Evolutionary conservation across 768 basidiomycete species (phyloP), one percentile per base, ranked within the genome.

Genomic region (Astraeus odoratus): DNA sequence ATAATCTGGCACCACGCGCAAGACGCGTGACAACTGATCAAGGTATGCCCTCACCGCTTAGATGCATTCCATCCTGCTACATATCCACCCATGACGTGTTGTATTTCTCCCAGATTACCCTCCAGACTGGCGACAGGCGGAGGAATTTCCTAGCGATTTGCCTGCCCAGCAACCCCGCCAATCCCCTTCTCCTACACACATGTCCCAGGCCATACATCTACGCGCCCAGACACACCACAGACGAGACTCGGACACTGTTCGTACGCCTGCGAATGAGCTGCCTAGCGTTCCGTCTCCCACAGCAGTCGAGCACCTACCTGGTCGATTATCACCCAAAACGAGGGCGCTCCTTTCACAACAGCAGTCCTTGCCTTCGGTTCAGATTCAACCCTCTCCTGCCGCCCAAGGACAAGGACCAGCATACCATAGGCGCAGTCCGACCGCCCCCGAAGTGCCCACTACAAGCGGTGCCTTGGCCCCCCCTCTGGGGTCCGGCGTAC

Each of bases 191-290:
- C 71, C 74, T 13, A 70, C 69, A 5, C 68, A 69, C 26, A 55
- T 64, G 48, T 55, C 60, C 30, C 55, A 59, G 26, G 43, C 59
- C 35, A 47, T 59, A 42, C 58, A 66, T 43, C 50, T 63, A 48
- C 51, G 68, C 3, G 51, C 66, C 8, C 56, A 55, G 52, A 64
- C 60, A 2, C 86, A 89, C 57, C 74, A 70, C 53, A 78, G 86
- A 40, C 76, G 78, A 22, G 86, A 88, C 46, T 88, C 86, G 0
- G 86, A 90, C 50, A 88, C 86, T 0, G 65, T 87, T 23, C 83
- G 81, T 36, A 75, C 70, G 6, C 59, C 66, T 12, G 68, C 69
- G 30, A 64, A 66, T 15, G 64, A 65, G 8, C 37, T 64, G 26
- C 57, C 53, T n/a, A 48, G 63, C 19, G 59, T 67, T n/a, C 75